phyloP scores from a whole-genome alignment of 306 rosid species.

The Cicer bijugum region DNA sequence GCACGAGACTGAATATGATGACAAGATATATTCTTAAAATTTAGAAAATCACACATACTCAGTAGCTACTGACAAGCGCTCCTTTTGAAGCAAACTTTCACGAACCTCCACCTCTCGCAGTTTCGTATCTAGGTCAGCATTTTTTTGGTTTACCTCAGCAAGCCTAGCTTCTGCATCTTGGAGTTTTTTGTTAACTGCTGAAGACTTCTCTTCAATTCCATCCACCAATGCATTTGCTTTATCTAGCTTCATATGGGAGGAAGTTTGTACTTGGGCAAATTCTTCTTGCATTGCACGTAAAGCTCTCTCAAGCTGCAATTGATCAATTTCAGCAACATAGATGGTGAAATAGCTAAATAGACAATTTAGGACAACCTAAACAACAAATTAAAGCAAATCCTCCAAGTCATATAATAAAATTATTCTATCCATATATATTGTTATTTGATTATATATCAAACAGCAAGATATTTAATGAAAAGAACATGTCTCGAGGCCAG shows the following conservation, averaged over 20 bases:
- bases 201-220: conserved; percentile 78
- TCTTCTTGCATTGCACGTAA: conserved; percentile 64
- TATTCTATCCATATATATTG: neutral
- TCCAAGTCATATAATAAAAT: conserved; percentile 20
- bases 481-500: conserved; percentile 16
- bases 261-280: conserved; percentile 55
- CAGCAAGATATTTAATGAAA: neutral
- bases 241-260: conserved; percentile 68
- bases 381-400: conserved; percentile 17
- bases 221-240: conserved; percentile 66
- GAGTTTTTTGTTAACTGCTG: conserved; percentile 63
- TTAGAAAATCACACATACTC: conserved; percentile 59
- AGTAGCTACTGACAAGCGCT: conserved; percentile 62
- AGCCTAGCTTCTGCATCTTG: conserved; percentile 83
- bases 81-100: conserved; percentile 71
- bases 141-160: conserved; percentile 71
- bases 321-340: conserved; percentile 37
- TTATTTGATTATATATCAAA: neutral
- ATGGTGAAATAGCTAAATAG: conserved; percentile 31
- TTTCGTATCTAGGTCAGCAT: conserved; percentile 72
- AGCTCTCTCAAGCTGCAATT: conserved; percentile 79
- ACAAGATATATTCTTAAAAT: conserved; percentile 23
- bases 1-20: conserved; percentile 24
- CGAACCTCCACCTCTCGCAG: conserved; percentile 77
- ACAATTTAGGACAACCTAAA: conserved; percentile 29